These are phyloP conservation scores for Coniochaeta hoffmannii DNA, from an alignment of 2,329 filamentous ascomycete species.

Conservation along the genomic window DNA sequence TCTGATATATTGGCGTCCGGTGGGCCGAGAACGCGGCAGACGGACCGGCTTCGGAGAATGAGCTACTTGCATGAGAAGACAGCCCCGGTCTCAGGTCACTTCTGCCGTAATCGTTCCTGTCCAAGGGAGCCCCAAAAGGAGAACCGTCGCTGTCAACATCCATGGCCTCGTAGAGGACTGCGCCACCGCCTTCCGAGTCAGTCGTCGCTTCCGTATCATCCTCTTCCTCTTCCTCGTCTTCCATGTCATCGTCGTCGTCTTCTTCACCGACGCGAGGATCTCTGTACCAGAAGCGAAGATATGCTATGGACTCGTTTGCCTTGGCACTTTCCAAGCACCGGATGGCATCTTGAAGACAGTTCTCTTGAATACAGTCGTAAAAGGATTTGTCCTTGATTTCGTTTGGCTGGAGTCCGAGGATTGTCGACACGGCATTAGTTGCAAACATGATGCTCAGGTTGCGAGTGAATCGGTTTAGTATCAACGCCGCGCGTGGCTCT, in stretches of 20 bases:
- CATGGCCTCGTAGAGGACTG: conserved; percentile 24
- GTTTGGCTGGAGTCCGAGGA: conserved; percentile 64
- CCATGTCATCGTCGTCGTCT: conserved; percentile 31
- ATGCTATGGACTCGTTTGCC: conserved; percentile 84
- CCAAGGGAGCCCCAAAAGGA: background rate
- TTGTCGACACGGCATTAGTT: conserved; percentile 66
- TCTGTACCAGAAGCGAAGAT: conserved; percentile 77
- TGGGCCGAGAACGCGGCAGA: background rate
- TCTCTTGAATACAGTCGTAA: conserved; percentile 78
- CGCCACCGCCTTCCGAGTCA: conserved; percentile 9
- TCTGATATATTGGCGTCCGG: conserved; percentile 9
- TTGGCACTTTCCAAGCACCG: conserved; percentile 78
- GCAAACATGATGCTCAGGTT: conserved; percentile 82
- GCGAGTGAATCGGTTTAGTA: conserved; percentile 78
- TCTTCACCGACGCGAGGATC: conserved; percentile 59
- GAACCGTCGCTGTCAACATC: background rate
- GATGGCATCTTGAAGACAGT: conserved; percentile 68
- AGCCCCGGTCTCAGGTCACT: background rate
- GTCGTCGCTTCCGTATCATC: conserved; percentile 30
- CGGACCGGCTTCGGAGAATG: background rate
- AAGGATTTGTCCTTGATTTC: conserved; percentile 72
- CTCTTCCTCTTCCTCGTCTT: conserved; percentile 34
- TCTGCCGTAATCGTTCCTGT: background rate
- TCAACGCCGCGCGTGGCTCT: conserved; percentile 76
- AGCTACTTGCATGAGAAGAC: background rate